Evolutionary conservation across 176 grass and related monocot genomes (phyloP).

Genomic region (Oryza coarctata): DNA sequence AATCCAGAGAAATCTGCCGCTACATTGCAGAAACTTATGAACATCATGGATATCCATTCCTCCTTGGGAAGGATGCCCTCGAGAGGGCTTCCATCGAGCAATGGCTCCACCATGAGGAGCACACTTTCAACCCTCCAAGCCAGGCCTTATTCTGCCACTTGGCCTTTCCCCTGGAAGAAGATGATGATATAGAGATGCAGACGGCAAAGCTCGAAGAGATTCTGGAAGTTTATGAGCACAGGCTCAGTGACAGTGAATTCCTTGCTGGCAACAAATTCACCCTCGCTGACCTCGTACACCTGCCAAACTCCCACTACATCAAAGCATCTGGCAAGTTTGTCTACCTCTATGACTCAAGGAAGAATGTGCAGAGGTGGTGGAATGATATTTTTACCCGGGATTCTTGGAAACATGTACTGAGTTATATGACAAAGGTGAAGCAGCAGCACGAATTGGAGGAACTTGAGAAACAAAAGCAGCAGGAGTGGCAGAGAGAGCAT

Average conservation of each 20-base stretch:
- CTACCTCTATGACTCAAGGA: constrained; percentile 67
- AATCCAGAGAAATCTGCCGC: constrained; percentile 86
- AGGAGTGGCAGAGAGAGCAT: constrained; percentile 28
- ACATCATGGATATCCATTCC: constrained; percentile 46
- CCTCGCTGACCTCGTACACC: constrained; percentile 75
- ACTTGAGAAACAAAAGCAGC: constrained; percentile 29
- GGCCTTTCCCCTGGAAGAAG: constrained; percentile 53
- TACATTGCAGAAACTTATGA: constrained; percentile 69
- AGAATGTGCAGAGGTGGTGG: constrained; percentile 90
- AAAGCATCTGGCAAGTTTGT: constrained; percentile 48
- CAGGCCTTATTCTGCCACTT: constrained; percentile 72
- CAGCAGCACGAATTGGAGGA: constrained; percentile 30
- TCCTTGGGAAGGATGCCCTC: constrained; percentile 74
- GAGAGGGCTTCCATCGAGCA: constrained; percentile 89
- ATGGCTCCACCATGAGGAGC: constrained; percentile 92
- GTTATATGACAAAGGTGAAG: constrained; percentile 33
- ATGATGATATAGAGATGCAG: constrained; percentile 36
- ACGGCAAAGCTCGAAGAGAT: constrained; percentile 58
- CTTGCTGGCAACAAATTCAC: constrained; percentile 79
- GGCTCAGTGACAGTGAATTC: constrained; percentile 64
- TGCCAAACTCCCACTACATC: constrained; percentile 79
- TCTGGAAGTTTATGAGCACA: constrained; percentile 85
- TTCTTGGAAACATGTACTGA: constrained; percentile 66
- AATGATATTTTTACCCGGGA: constrained; percentile 45
- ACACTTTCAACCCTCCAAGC: constrained; percentile 83